Evolutionary conservation across 2,329 filamentous ascomycete genomes (phyloP), one percentile per base, ranked within the genome.

Genomic region (Albophoma yamanashiensis): DNA sequence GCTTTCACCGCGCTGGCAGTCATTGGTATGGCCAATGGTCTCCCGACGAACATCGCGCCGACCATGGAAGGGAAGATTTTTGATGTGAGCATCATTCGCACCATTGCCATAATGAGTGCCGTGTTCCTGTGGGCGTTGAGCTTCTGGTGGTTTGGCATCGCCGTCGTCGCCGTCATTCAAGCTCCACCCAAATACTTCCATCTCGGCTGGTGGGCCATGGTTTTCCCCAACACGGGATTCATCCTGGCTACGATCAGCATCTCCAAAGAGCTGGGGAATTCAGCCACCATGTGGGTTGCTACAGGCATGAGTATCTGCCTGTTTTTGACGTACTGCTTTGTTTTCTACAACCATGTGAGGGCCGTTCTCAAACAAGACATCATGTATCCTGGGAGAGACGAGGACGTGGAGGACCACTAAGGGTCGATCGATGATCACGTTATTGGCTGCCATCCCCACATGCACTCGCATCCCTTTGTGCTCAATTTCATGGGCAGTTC

Each of bases 1-100:
- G 81, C 85, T 1, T 91, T 89, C 75, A 91, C 88, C 0, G 84
- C 83, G 1, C 75, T 90, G 17, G 87, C 88, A 0, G 77, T 90
- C 47, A 82, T 91, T 43, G 87, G 87, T 56, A 87, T 90, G 80
- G 80, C 86, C 0, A 69, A 70, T 40, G 61, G 65, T 3, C 65
- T 71, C 4, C 79, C 81, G 8, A 72, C 75, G 52, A 73, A 72
- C 9, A 72, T 83, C 36, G 77, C 81, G 58, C 71, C 70, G 15
- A 72, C 75, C 43, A 61, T 69, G 52, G 75, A 79, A 40, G 76
- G 78, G 6, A 58, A 79, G 27, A 43, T 63, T 34, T 67, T 79
- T 7, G 77, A 82, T 45, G 66, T 76, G 60, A 66, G 69, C 27
- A 69, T 78, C 7, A 74, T 84, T 61, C 73, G 75, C 27, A 78